A percentile compares a stretch with the other conserved stretches of the same genome.
phyloP scores from a whole-genome alignment of 2,329 filamentous ascomycete genomes.

The Plenodomus tracheiphilus region DNA sequence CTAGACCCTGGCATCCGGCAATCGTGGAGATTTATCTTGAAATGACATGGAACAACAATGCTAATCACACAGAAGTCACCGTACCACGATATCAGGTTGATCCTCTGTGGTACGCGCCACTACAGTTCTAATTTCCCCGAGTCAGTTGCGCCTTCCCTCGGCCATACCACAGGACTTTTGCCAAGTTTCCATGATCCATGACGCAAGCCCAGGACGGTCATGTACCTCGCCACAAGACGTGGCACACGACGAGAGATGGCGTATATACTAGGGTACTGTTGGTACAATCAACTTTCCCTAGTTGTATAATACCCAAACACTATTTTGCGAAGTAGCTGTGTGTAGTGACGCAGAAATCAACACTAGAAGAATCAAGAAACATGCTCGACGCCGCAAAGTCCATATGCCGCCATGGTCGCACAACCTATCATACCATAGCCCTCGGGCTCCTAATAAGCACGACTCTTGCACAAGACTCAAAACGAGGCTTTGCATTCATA shows the following conservation, averaged over 20 bases:
- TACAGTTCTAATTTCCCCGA: neutral
- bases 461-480: slow-evolving; percentile 50
- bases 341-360: neutral
- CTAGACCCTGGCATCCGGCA: neutral
- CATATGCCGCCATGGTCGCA: neutral
- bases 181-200: slow-evolving; percentile 36
- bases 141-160: slow-evolving; percentile 9
- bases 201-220: slow-evolving; percentile 37
- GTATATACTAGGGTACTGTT: slow-evolving; percentile 6
- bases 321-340: neutral
- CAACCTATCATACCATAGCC: neutral
- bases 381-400: neutral
- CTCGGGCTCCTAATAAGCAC: slow-evolving; percentile 12
- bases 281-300: neutral
- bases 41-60: too few species aligned
- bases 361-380: neutral
- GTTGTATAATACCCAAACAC: neutral
- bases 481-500: slow-evolving; percentile 75
- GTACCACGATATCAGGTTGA: too few species aligned
- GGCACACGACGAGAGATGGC: slow-evolving; percentile 11
- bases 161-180: slow-evolving; percentile 16
- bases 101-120: too few species aligned
- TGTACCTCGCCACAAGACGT: slow-evolving; percentile 25
- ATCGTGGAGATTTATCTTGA: too few species aligned
- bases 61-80: too few species aligned